A percentile compares a stretch with the other conserved stretches of the same genome.
These are phyloP conservation scores for Passalora sequoiae DNA, from an alignment of 2,329 filamentous ascomycete species.

Conservation along the genomic window DNA sequence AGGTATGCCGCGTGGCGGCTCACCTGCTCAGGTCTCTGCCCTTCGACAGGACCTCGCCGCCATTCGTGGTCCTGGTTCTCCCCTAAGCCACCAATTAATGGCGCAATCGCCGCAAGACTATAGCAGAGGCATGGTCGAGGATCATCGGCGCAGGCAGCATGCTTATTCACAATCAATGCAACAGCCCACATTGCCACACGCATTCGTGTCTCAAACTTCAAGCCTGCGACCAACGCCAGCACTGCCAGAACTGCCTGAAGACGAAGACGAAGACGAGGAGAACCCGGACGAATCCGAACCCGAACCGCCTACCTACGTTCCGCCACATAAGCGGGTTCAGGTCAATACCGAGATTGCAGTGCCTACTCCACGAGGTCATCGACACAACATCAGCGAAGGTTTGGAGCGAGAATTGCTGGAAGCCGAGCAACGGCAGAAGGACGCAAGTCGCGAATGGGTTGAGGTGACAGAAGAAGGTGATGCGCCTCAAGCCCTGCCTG, in stretches of 20 bases:
- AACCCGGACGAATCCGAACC: constrained; percentile 8
- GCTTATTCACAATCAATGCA: constrained; percentile 36
- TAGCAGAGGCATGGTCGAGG: constrained; percentile 41
- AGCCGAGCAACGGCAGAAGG: constrained; percentile 65
- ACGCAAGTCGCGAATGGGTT: constrained; percentile 18
- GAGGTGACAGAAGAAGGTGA: constrained; percentile 24
- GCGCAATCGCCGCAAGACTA: constrained; percentile 28
- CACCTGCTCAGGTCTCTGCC: constrained; percentile 40
- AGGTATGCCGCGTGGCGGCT: constrained; percentile 39
- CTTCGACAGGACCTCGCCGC: constrained; percentile 27
- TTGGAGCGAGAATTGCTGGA: constrained; percentile 81
- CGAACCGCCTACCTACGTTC: constrained; percentile 26
- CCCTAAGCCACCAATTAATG: constrained; percentile 45
- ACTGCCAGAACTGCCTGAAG: constrained; percentile 68
- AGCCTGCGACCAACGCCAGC: constrained; percentile 43
- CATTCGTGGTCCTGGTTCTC: constrained; percentile 51
- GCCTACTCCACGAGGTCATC: constrained; percentile 57
- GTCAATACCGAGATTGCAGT: constrained; percentile 50
- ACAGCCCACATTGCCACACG: constrained; percentile 17
- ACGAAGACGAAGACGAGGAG: constrained; percentile 51
- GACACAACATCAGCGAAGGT: constrained; percentile 69
- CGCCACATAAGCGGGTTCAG: constrained; percentile 30
- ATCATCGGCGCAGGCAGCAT: constrained; percentile 44
- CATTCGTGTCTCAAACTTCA: constrained; percentile 30
- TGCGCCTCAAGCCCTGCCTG: constrained; percentile 6